Conservation (phyloP, 23 red algal genomes). For the Gracilaria gracilis region DNA sequence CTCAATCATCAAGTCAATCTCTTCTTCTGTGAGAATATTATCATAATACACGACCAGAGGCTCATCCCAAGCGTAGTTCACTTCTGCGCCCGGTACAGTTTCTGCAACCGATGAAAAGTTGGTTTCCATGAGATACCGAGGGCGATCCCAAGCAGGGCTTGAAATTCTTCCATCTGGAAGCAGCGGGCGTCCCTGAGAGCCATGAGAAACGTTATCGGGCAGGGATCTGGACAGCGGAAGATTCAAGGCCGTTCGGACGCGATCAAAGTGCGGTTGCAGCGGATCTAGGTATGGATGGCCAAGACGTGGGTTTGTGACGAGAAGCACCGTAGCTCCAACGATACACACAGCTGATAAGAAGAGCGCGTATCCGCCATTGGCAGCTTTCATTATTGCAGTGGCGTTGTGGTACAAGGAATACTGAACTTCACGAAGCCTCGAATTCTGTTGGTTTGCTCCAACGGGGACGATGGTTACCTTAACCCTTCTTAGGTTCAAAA, state of each 20-base stretch:
- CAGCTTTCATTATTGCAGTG: constrained; percentile 19
- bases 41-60: constrained; percentile 8
- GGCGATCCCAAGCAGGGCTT: background rate
- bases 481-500: no score
- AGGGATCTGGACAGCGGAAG: background rate
- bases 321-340: background rate
- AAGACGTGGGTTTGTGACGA: background rate
- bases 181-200: background rate
- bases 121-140: background rate
- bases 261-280: constrained; percentile 1
- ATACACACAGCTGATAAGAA: background rate
- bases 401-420: background rate
- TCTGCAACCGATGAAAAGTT: background rate
- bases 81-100: background rate
- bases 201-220: background rate
- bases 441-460: no score
- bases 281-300: background rate
- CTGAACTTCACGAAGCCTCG: background rate
- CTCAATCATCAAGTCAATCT: background rate
- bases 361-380: background rate
- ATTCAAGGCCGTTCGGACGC: background rate
- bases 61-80: background rate
- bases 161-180: constrained; percentile 6
- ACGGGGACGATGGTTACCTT: background rate
- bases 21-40: constrained; percentile 12